Percentiles rank a stretch among this genome's conserved stretches.
These are phyloP conservation scores for Friedmanniomyces endolithicus DNA, from an alignment of 495 filamentous ascomycete species.

Conservation along the genomic window DNA sequence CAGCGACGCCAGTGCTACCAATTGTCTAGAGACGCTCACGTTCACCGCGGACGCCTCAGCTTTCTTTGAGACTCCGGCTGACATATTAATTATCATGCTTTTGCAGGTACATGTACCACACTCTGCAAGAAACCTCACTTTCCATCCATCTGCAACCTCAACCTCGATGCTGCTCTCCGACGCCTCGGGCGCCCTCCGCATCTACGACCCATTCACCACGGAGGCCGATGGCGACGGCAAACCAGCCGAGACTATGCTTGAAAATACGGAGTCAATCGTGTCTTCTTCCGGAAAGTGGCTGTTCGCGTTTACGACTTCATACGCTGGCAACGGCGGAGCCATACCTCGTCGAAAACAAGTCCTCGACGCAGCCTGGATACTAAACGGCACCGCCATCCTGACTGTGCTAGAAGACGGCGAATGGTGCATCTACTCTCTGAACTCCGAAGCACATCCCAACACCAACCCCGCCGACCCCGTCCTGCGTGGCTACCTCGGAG, in stretches of 20 bases:
- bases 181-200: conserved; percentile 52
- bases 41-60: too few species aligned
- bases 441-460: conserved; percentile 49
- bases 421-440: conserved; percentile 90
- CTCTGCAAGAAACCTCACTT: conserved; percentile 54
- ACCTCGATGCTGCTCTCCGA: conserved; percentile 55
- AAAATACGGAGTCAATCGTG: neutral
- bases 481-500: conserved; percentile 52
- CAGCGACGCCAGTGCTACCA: too few species aligned
- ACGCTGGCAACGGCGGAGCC: conserved; percentile 4
- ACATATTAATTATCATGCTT: too few species aligned
- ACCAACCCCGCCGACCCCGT: conserved; percentile 55
- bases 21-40: too few species aligned
- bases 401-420: conserved; percentile 70
- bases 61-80: too few species aligned
- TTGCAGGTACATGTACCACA: conserved; percentile 34
- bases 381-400: conserved; percentile 64
- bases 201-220: conserved; percentile 38
- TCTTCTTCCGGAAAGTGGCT: conserved; percentile 21
- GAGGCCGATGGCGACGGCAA: neutral
- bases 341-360: conserved; percentile 51
- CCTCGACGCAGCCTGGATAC: conserved; percentile 71
- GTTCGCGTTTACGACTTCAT: conserved; percentile 12
- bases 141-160: conserved; percentile 55
- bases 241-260: neutral